Evolutionary conservation across 371 early-diverging fungal genomes (phyloP), one percentile per base, ranked within the genome.

Genomic region (Mucor indicus): DNA sequence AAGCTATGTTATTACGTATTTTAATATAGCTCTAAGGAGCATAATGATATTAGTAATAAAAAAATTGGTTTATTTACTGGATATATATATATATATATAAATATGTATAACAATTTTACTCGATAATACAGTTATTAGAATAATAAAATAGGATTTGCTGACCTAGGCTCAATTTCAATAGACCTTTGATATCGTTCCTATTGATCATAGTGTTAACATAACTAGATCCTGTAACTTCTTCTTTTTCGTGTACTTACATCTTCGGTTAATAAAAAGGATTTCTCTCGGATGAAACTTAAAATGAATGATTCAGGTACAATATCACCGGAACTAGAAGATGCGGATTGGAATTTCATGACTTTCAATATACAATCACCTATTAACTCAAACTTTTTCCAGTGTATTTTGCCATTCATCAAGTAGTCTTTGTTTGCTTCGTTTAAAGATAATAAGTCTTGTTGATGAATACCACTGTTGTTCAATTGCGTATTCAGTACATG

Each of bases 301-400:
- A 74, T 53, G 15, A 48, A 47, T 2, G 65, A 57, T 22, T 74
- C 68, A 2, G 60, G 55, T 10, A 56, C 54, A 32, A 67, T 53
- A n/a, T n/a, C n/a, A n/a, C n/a, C n/a, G 11, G 31, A 38, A 22
- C 29, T 29, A 20, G 65, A 69, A 9, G 53, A 52, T 25, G 69
- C 64, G 27, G 51, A 56, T 40, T 75, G 71, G 45, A 77, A 80
- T 11, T 58, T 50, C 35, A 44, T 44, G 53, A 80, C 63, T 12
- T 54, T 64, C 33, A 69, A 36, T 12, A 81, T 73, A 2, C 62
- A 64, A 12, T 80, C 77, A 10, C 79, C 73, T 69, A 81, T 73
- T 32, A 81, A 43, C 7, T 62, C 54, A 60, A 80, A 80, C 48
- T 80, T 80, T 44, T 80, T 72, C 81, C 81, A 80, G 32, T 80